Percentiles rank a stretch among this genome's conserved stretches.
Conservation (phyloP, 2,329 filamentous ascomycete species). For the Pseudocercospora pini-densiflorae region DNA sequence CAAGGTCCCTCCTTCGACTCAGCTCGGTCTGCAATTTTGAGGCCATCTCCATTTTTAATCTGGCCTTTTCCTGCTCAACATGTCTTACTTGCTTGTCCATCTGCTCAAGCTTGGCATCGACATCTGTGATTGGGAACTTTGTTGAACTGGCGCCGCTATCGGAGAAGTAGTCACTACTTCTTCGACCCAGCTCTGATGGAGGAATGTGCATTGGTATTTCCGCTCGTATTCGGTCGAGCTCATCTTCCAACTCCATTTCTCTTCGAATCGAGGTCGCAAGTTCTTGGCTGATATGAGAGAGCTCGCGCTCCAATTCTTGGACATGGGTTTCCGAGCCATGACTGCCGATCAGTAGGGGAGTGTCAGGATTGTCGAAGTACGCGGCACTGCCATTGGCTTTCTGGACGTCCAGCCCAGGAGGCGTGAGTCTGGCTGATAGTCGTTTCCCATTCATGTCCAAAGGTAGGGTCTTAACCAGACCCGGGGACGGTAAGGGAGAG, state of each 20-base stretch:
- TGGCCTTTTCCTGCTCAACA: conserved; percentile 89
- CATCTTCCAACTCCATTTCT: conserved; percentile 95
- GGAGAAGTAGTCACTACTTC: conserved; percentile 97
- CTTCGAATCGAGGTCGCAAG: conserved; percentile 89
- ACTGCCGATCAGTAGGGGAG: conserved; percentile 46
- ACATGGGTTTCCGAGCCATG: conserved; percentile 63
- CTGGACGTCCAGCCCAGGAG: conserved; percentile 56
- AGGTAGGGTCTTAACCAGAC: conserved; percentile 32
- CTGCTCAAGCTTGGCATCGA: conserved; percentile 65
- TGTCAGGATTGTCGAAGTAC: conserved; percentile 54
- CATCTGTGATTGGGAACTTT: conserved; percentile 70
- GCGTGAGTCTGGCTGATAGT: conserved; percentile 42
- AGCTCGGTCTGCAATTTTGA: conserved; percentile 88
- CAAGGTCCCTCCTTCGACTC: conserved; percentile 72
- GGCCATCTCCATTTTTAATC: conserved; percentile 81
- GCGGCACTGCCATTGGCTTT: conserved; percentile 52
- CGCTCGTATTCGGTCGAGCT: conserved; percentile 85
- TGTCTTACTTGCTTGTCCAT: conserved; percentile 81
- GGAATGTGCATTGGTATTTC: conserved; percentile 62
- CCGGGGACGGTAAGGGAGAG: conserved; percentile 63
- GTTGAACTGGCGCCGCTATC: conserved; percentile 90
- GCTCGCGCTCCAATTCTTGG: conserved; percentile 90
- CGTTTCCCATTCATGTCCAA: conserved; percentile 39
- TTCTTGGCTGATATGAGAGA: conserved; percentile 91
- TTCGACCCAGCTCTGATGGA: conserved; percentile 58